Percentiles rank a stretch among this genome's conserved stretches.
Evolutionary conservation across 106 monocot genomes (phyloP).

Genomic region (Amphibolis antarctica): DNA sequence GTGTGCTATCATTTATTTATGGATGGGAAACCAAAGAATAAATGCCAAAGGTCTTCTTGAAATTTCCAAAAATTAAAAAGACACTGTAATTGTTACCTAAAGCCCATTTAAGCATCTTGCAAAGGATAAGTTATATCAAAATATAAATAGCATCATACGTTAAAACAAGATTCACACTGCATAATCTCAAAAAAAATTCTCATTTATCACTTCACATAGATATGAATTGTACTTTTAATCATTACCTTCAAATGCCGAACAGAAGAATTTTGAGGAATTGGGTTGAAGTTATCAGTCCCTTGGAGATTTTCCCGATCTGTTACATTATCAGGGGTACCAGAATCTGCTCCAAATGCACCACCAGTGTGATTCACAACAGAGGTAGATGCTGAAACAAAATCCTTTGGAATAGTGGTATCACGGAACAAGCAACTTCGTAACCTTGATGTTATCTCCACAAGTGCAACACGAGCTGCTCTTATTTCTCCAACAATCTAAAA

Average conservation of each 20-base stretch:
- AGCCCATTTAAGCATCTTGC: too few species aligned
- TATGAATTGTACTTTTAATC: background rate
- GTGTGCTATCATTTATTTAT: too few species aligned
- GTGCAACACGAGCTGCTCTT: constrained; percentile 74
- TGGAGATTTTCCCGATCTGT: constrained; percentile 1
- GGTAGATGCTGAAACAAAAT: constrained; percentile 8
- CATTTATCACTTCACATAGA: too few species aligned
- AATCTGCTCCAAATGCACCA: constrained; percentile 6
- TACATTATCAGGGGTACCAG: constrained; percentile 12
- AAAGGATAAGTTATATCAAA: too few species aligned
- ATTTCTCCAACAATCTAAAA: constrained; percentile 98
- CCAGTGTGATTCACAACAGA: background rate
- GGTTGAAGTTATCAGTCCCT: constrained; percentile 7
- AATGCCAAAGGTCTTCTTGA: too few species aligned
- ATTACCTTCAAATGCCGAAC: constrained; percentile 12
- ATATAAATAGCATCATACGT: too few species aligned
- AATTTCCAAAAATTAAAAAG: too few species aligned
- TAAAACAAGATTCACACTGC: too few species aligned
- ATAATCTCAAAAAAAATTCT: too few species aligned
- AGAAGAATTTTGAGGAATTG: constrained; percentile 2
- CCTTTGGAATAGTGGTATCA: constrained; percentile 34
- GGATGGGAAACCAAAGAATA: too few species aligned
- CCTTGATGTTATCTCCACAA: constrained; percentile 59
- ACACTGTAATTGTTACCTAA: too few species aligned
- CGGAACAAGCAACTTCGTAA: constrained; percentile 52